phyloP scores from a whole-genome alignment of 495 filamentous ascomycete genomes.

The Bombardia bombarda region DNA sequence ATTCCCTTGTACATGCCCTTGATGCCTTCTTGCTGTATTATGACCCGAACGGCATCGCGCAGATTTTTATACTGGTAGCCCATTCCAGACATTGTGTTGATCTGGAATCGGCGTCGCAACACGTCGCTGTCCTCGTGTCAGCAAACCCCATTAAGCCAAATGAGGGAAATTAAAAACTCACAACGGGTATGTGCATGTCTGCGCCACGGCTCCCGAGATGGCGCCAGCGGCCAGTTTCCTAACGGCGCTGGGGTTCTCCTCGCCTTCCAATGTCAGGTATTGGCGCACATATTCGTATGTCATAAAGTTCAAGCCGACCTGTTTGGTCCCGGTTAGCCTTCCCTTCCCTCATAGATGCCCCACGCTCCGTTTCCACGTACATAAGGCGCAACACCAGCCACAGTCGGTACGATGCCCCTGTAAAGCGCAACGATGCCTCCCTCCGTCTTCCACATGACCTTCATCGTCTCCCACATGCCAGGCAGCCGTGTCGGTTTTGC shows the following conservation, averaged over 20 bases:
- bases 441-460: conserved; percentile 80
- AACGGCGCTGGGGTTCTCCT: conserved; percentile 67
- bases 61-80: conserved; percentile 90
- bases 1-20: conserved; percentile 85
- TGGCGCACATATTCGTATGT: conserved; percentile 83
- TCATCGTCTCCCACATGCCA: conserved; percentile 86
- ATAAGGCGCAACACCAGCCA: conserved; percentile 92
- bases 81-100: conserved; percentile 99
- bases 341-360: background rate
- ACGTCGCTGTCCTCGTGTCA: conserved; percentile 58
- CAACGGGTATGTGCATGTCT: conserved; percentile 98
- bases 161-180: conserved; percentile 36
- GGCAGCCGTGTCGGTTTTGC: conserved; percentile 58
- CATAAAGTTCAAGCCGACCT: conserved; percentile 98
- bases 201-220: conserved; percentile 88
- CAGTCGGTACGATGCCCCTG: conserved; percentile 85
- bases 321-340: conserved; percentile 16
- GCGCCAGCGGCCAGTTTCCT: conserved; percentile 87
- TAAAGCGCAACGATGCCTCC: conserved; percentile 80
- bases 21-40: conserved; percentile 63
- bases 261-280: conserved; percentile 79
- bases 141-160: background rate
- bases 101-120: conserved; percentile 90
- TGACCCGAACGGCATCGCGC: conserved; percentile 72
- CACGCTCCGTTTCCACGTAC: no score